phyloP scores from a whole-genome alignment of 225 moss, liverwort and hornwort species.

The Bryoerythrophyllum caledonicum region DNA sequence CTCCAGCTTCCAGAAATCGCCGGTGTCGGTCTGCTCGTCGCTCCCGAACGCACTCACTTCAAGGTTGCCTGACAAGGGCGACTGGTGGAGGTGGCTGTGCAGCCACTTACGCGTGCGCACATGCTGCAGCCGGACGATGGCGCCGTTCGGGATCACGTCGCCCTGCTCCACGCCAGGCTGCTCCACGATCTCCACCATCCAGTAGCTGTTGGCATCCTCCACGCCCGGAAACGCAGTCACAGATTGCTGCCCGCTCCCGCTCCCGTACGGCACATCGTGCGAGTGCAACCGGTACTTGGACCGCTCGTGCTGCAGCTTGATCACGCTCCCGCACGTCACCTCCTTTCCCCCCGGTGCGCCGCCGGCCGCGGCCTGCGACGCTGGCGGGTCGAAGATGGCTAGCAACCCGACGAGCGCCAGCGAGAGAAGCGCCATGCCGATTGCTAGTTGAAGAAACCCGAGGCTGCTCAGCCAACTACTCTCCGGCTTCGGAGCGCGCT shows the following conservation, averaged over 20 bases:
- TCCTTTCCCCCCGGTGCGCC: conserved; percentile 35
- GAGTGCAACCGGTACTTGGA: conserved; percentile 85
- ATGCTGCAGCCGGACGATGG: conserved; percentile 75
- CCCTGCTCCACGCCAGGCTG: conserved; percentile 48
- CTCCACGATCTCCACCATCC: conserved; percentile 76
- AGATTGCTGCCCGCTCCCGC: conserved; percentile 95
- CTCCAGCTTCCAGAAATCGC: conserved; percentile 89
- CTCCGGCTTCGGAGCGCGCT: background rate
- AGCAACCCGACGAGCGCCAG: conserved; percentile 37
- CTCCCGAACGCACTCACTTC: conserved; percentile 89
- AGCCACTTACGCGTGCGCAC: conserved; percentile 88
- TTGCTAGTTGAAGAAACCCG: background rate
- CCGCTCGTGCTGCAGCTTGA: conserved; percentile 91
- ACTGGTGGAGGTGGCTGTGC: conserved; percentile 80
- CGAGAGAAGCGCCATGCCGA: conserved; percentile 43
- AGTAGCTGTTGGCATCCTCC: conserved; percentile 91
- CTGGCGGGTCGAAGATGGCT: background rate
- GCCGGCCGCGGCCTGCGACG: conserved; percentile 11
- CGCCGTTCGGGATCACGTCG: conserved; percentile 66
- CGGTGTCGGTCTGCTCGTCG: conserved; percentile 59
- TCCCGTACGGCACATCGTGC: conserved; percentile 92
- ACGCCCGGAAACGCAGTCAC: conserved; percentile 90
- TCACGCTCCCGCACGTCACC: conserved; percentile 85
- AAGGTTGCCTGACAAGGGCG: conserved; percentile 81
- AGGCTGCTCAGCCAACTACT: conserved; percentile 4